These are phyloP conservation scores for Endocladia muricata DNA, from an alignment of 31 red algal genomes.

Conservation along the genomic window DNA sequence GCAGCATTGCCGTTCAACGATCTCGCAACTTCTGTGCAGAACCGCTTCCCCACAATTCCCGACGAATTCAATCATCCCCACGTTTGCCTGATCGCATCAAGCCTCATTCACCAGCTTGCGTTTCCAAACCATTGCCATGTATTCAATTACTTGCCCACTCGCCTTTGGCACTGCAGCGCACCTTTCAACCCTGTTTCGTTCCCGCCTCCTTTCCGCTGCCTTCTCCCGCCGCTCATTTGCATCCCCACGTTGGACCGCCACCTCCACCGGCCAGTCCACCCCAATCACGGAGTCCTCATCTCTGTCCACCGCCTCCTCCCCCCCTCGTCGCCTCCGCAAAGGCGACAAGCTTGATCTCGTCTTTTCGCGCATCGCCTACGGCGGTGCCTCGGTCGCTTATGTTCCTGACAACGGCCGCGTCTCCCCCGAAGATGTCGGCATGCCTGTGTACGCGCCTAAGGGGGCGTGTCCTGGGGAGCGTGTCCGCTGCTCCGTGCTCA, in stretches of 20 bases:
- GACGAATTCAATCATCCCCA: no score
- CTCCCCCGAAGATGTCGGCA: constrained; percentile 7
- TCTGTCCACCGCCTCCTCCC: not conserved
- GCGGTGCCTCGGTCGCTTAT: constrained; percentile 45
- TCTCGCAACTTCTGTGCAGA: no score
- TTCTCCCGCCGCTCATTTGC: not conserved
- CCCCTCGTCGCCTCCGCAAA: constrained; percentile 45
- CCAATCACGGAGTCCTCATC: not conserved
- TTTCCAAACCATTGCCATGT: no score
- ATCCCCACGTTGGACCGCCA: not conserved
- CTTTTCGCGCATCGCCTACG: constrained; percentile 63
- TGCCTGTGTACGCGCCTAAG: constrained; percentile 58
- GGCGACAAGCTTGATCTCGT: constrained; percentile 51
- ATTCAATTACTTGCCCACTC: no score
- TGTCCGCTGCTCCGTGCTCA: constrained; percentile 11
- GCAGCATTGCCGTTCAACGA: no score
- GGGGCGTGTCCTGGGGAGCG: constrained; percentile 61
- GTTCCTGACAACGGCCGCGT: not conserved
- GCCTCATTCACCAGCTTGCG: no score
- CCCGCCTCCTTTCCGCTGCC: no score
- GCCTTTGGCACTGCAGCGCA: no score
- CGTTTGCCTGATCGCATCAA: no score
- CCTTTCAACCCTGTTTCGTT: no score
- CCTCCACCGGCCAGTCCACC: not conserved
- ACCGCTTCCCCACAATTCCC: no score